Evolutionary conservation across 2,329 filamentous ascomycete species (phyloP), one percentile per base, ranked within the genome.

Genomic region (Aspergillus tubingensis): DNA sequence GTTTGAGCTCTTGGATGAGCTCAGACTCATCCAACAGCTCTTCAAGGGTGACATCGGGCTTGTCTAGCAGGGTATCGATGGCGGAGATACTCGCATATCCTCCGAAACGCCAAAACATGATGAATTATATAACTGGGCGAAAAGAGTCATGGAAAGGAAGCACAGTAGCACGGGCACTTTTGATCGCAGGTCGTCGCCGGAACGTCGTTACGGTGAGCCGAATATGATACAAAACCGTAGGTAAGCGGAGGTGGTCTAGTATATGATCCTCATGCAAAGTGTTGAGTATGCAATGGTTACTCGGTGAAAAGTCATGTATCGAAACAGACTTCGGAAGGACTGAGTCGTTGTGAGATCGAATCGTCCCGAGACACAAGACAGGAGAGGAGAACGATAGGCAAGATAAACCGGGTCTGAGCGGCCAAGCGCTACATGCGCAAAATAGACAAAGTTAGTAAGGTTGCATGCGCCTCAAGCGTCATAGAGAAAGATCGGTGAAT

Each of bases 101-200:
- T 85, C 95, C 94, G 85, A 98, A 99, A 81, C 94, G 90, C 95
- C 95, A 99, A 81, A 99, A 99, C 95, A 99, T 99, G 83, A 79
- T 94, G 88, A 72, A 74, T 69, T 77, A 76, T 71, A 71, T 69
- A 70, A 68, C 64, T 64, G 66, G 60, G 62, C 67, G 65, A 66
- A 70, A 70, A 68, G 63, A 73, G 69, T 76, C 75, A 77, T 77
- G 73, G 68, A 72, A 74, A 67, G 60, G 58, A 55, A 52, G 58
- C n/a, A 51, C 54, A 51, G 59, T 65, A 68, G 65, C 57, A 59
- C 61, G 62, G 60, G 58, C 61, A 51, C 56, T 67, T 66, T 64
- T 62, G 36, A 53, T 48, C 51, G 62, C 57, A 64, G 65, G 66
- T 64, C 60, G 62, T 67, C 64, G 68, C 66, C 66, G 65, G 15